Evolutionary conservation across 2,329 filamentous ascomycete genomes (phyloP).

Genomic region (Fusarium sp.): DNA sequence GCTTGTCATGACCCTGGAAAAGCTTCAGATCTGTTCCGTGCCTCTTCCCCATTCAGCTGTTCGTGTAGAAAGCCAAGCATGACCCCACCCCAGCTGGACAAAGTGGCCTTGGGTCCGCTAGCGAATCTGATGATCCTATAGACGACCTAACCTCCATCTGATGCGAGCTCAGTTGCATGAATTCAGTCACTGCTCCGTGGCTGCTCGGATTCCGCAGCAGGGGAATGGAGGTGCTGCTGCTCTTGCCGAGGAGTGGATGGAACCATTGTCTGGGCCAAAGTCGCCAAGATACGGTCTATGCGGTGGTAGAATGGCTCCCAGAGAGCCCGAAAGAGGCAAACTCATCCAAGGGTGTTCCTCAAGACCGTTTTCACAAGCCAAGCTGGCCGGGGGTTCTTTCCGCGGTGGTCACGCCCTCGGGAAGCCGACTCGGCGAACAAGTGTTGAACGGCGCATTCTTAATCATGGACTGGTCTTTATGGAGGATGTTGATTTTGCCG

Average conservation of each 20-base stretch:
- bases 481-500: slow-evolving; percentile 1
- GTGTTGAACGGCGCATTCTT: slow-evolving; percentile 12
- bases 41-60: background rate
- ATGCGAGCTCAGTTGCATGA: background rate
- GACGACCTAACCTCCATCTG: slow-evolving; percentile 25
- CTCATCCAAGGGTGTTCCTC: slow-evolving; percentile 8
- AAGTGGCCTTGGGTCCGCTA: slow-evolving; percentile 13
- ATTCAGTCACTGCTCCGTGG: slow-evolving; percentile 13
- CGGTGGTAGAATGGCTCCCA: slow-evolving; percentile 4
- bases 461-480: slow-evolving; percentile 13
- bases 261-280: slow-evolving; percentile 9
- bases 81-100: slow-evolving; percentile 2
- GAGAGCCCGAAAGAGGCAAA: slow-evolving; percentile 13
- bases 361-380: slow-evolving; percentile 21
- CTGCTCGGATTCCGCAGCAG: background rate
- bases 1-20: background rate
- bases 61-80: background rate
- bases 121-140: slow-evolving; percentile 22
- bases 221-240: slow-evolving; percentile 11
- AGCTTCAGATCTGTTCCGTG: slow-evolving; percentile 8
- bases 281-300: slow-evolving; percentile 13
- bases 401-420: background rate
- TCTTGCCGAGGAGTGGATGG: slow-evolving; percentile 7
- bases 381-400: slow-evolving; percentile 1
- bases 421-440: slow-evolving; percentile 4